Percentiles rank a stretch among this genome's conserved stretches.
These are phyloP conservation scores for Saprolegnia parasitica DNA, from an alignment of 352 stramenopile species.

Conservation along the genomic window DNA sequence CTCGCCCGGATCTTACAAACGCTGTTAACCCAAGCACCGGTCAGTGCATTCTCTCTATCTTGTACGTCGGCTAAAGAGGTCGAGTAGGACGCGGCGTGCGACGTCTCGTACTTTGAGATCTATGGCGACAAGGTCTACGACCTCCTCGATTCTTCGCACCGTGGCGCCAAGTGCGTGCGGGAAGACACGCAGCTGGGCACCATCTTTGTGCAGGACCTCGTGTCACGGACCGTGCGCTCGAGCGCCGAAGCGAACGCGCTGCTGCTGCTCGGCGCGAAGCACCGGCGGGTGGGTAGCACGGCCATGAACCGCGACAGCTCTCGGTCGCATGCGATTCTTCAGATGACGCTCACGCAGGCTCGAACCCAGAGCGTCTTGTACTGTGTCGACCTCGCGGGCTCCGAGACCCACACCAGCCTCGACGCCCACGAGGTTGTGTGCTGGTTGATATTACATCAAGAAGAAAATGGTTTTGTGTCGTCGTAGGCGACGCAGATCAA, in stretches of 20 bases:
- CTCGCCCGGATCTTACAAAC: constrained; percentile 79
- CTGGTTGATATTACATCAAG: too few relatives aligned
- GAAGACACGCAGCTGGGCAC: constrained; percentile 62
- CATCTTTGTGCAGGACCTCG: constrained; percentile 77
- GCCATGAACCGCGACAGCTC: constrained; percentile 96
- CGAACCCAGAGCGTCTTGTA: constrained; percentile 52
- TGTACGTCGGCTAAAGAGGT: constrained; percentile 39
- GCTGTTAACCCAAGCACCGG: constrained; percentile 50
- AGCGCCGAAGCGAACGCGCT: constrained; percentile 61
- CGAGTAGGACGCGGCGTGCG: constrained; percentile 43
- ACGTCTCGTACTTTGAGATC: constrained; percentile 85
- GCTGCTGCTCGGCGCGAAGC: constrained; percentile 71
- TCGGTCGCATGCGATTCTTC: constrained; percentile 96
- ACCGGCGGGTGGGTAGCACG: constrained; percentile 91
- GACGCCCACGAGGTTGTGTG: constrained; percentile 61
- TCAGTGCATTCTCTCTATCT: constrained; percentile 32
- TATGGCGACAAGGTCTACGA: constrained; percentile 90
- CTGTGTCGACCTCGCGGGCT: constrained; percentile 82
- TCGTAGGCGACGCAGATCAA: constrained; percentile 89
- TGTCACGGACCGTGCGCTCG: constrained; percentile 56
- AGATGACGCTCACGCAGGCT: constrained; percentile 74
- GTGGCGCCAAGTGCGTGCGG: constrained; percentile 55
- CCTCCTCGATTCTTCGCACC: constrained; percentile 54
- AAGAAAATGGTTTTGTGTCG: too few relatives aligned
- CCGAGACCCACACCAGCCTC: constrained; percentile 72